Percentiles rank a stretch among this genome's conserved stretches.
phyloP scores from a whole-genome alignment of 768 basidiomycete genomes.

The Calocybe cyanea region DNA sequence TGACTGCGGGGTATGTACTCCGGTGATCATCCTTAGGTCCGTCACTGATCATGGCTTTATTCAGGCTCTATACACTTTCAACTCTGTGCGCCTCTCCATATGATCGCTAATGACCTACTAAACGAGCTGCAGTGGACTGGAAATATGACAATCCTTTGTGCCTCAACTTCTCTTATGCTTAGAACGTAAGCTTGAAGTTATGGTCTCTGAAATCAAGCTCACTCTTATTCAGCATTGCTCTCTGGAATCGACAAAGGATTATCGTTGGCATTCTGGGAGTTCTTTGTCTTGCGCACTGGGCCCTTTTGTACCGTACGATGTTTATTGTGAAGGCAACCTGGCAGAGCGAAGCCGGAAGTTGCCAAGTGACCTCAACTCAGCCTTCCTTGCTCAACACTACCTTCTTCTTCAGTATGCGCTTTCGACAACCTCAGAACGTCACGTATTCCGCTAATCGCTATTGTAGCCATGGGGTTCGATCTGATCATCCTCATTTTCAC shows the following conservation, averaged over 20 bases:
- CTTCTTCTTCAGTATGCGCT: slow-evolving; percentile 64
- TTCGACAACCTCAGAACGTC: background rate
- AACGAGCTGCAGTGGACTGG: slow-evolving; percentile 46
- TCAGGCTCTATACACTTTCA: slow-evolving; percentile 65
- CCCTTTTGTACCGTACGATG: slow-evolving; percentile 65
- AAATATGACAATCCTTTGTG: slow-evolving; percentile 62
- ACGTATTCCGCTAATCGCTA: background rate
- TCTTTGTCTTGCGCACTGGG: slow-evolving; percentile 63
- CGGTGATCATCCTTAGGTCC: background rate
- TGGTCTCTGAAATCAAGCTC: slow-evolving; percentile 8
- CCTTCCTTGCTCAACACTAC: slow-evolving; percentile 57
- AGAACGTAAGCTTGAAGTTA: slow-evolving; percentile 47
- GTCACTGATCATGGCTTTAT: slow-evolving; percentile 4
- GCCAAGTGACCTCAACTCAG: slow-evolving; percentile 50
- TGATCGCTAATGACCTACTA: slow-evolving; percentile 2
- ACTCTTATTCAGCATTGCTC: slow-evolving; percentile 45
- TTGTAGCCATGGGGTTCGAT: slow-evolving; percentile 66
- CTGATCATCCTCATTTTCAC: slow-evolving; percentile 57
- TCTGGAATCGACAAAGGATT: slow-evolving; percentile 61
- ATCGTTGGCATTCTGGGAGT: slow-evolving; percentile 48
- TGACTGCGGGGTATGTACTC: slow-evolving; percentile 50
- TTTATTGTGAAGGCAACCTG: slow-evolving; percentile 59
- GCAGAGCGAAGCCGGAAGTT: slow-evolving; percentile 35
- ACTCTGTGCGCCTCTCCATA: slow-evolving; percentile 42
- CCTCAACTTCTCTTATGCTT: slow-evolving; percentile 67